Evolutionary conservation across 805 yeast genomes (phyloP).

Genomic region (Metschnikowia kunwiensis): DNA sequence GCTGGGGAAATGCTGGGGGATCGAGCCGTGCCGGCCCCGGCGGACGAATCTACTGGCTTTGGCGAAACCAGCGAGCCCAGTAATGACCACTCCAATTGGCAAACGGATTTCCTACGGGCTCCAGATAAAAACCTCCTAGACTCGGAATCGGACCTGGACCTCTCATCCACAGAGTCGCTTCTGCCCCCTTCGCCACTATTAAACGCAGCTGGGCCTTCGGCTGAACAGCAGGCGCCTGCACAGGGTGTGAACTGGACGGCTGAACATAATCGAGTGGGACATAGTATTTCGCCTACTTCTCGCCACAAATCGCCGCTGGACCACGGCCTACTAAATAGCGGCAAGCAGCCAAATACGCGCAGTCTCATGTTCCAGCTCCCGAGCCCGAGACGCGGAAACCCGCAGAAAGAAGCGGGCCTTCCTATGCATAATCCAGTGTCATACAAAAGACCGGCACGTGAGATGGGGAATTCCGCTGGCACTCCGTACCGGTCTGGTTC

Average conservation of each 20-base stretch:
- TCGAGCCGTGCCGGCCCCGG: neutral
- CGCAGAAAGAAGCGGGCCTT: conserved; percentile 3
- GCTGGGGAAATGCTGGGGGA: conserved; percentile 5
- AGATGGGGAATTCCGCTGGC: neutral
- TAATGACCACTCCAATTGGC: neutral
- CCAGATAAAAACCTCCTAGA: conserved; percentile 24
- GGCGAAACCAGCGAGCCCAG: neutral
- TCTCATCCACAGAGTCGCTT: conserved; percentile 23
- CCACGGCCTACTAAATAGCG: neutral
- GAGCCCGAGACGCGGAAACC: neutral
- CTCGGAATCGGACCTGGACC: conserved; percentile 36
- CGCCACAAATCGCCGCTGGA: neutral
- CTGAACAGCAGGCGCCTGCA: neutral
- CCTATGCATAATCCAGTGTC: neutral
- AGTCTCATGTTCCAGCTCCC: conserved; percentile 15
- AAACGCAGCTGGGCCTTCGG: neutral
- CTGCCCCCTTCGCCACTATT: conserved; percentile 20
- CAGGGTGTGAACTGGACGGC: neutral
- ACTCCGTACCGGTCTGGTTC: conserved; percentile 7
- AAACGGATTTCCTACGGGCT: conserved; percentile 1
- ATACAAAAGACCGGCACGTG: neutral
- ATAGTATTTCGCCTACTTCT: neutral
- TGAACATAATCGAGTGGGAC: neutral
- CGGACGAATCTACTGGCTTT: neutral
- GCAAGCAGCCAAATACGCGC: neutral